Percentiles rank a stretch among this genome's conserved stretches.
phyloP scores from a whole-genome alignment of 352 stramenopile species.

The Globisporangium radiosum region DNA sequence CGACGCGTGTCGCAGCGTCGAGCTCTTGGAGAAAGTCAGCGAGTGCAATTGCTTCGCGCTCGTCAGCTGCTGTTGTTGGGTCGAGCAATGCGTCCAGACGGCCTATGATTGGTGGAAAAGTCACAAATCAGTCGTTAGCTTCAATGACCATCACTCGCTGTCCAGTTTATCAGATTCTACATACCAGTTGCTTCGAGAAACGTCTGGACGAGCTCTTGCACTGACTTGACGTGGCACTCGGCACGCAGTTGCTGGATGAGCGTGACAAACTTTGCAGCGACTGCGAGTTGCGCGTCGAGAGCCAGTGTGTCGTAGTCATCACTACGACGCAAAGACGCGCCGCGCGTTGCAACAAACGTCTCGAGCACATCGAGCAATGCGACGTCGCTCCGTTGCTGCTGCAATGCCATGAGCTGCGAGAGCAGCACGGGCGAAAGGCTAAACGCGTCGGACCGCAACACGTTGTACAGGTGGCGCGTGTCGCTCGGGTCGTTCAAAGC shows the following conservation, averaged over 20 bases:
- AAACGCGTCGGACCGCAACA: conserved; percentile 61
- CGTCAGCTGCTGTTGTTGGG: conserved; percentile 39
- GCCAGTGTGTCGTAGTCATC: background rate
- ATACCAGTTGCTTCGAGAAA: conserved; percentile 49
- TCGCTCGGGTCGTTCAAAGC: conserved; percentile 60
- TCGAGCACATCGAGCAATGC: conserved; percentile 50
- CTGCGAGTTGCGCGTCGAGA: conserved; percentile 1
- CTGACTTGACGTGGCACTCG: conserved; percentile 46
- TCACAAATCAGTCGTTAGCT: background rate
- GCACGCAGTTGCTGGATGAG: conserved; percentile 31
- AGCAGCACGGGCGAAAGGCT: conserved; percentile 46
- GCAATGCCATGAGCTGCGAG: conserved; percentile 57
- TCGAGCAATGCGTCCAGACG: conserved; percentile 35
- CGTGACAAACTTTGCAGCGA: conserved; percentile 24
- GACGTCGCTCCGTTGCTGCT: conserved; percentile 33
- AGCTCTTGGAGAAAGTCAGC: conserved; percentile 66
- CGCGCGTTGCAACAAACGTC: conserved; percentile 33
- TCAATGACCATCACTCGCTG: background rate
- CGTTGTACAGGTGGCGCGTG: conserved; percentile 70
- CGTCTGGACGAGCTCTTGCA: conserved; percentile 49
- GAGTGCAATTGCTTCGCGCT: conserved; percentile 49
- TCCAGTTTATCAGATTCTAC: background rate
- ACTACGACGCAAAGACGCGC: conserved; percentile 10
- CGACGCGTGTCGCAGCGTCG: conserved; percentile 45
- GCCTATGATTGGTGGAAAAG: conserved; percentile 10